Base-by-base conservation (phyloP, 1,139 yeast species). In the Candida albicans region DNA sequence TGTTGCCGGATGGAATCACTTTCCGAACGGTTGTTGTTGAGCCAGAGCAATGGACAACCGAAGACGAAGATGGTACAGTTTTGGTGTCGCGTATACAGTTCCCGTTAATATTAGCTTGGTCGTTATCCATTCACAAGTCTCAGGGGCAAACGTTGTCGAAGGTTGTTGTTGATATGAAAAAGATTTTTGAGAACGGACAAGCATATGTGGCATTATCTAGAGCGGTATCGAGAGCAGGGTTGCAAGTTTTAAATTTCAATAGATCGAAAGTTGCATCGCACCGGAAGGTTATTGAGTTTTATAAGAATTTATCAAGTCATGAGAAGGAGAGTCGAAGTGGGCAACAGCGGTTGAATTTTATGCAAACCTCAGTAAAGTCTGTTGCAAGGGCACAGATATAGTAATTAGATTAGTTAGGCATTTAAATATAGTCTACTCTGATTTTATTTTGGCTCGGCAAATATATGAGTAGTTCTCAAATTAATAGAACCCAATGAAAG, bases 41-140 rank as follows among this genome's bases (percentile, higher is more conserved):
- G 43, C 75, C 75, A 1, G 79, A 73, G 50, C 61, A 58, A 40
- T 73, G 77, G 73, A 62, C 64, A 1, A 61, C 70, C 7, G 77
- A 73, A 54, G 73, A 70, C 52, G 75, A 69, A 36, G 53, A 56
- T 1, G 63, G 58, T 42, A 53, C 53, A 8, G 59, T 62, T 1
- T 50, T 67, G 29, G 70, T 65, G 15, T 62, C 63, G 32, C 54
- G 71, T 44, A 59, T 55, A 6, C 96, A 89, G 57, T 59, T 93
- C 2, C 99, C 99, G 0, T 67, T 93, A 41, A 84, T 90, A 55
- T 68, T 91, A 13, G 96, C 99, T 0, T 93, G 98, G 97, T 91
- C 99, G 0, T 66, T 93, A 35, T 89, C 97, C 0, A 91, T 93
- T 40, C 99, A 93, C 61, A 93, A 93, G 64, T 84, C 97, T 0